Percentiles rank a stretch among this genome's conserved stretches.
phyloP scores from a whole-genome alignment of 345 rosid genomes.

The Camelina hispida region DNA sequence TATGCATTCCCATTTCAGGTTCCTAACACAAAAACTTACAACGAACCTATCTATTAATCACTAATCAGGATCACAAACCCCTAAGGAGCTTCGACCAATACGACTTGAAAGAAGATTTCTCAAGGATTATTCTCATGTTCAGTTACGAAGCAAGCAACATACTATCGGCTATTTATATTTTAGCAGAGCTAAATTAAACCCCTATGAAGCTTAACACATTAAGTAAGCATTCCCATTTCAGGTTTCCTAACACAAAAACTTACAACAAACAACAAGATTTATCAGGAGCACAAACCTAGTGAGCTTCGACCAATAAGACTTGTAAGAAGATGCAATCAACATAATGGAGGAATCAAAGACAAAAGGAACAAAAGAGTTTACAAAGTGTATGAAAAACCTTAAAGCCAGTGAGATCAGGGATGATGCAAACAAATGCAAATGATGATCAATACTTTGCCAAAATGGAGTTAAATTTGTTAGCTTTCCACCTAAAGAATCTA shows the following conservation, averaged over 20 bases:
- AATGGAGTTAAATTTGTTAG: constrained; percentile 1
- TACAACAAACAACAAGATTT: background rate
- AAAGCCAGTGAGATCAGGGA: constrained; percentile 80
- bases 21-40: too few species aligned
- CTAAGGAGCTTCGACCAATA: too few species aligned
- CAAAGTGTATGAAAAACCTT: constrained; percentile 51
- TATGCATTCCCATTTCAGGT: too few species aligned
- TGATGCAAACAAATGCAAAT: constrained; percentile 28
- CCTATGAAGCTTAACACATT: background rate
- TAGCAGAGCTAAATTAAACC: background rate
- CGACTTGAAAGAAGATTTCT: too few species aligned
- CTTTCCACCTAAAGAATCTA: background rate
- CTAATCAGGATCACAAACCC: too few species aligned
- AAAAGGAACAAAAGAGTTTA: background rate
- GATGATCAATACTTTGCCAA: background rate
- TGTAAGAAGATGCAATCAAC: background rate
- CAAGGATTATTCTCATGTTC: too few species aligned
- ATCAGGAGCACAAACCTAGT: background rate
- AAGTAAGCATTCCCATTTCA: constrained; percentile 18
- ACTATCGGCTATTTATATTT: background rate
- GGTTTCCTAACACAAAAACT: background rate
- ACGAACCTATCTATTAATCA: too few species aligned
- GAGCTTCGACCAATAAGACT: background rate
- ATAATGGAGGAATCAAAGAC: background rate
- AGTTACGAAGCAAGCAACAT: background rate